phyloP scores from a whole-genome alignment of 345 rosid genomes.

The Eucalyptus decipiens region DNA sequence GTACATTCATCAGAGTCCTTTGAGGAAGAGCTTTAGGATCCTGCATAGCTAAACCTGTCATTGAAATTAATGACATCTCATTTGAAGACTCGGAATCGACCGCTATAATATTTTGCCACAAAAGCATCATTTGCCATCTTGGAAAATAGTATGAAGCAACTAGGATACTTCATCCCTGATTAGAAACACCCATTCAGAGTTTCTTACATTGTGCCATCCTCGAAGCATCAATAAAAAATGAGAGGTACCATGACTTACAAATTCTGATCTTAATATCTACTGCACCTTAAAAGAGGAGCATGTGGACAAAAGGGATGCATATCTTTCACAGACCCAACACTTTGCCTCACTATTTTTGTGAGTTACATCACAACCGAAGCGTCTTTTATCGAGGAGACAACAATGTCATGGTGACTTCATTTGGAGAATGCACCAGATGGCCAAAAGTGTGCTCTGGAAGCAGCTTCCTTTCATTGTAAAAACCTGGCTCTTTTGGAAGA shows the following conservation, averaged over 20 bases:
- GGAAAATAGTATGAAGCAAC: background rate
- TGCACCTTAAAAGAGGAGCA: background rate
- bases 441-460: background rate
- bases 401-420: background rate
- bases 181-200: background rate
- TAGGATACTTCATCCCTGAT: background rate
- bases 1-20: background rate
- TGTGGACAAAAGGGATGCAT: background rate
- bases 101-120: background rate
- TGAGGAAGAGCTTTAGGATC: background rate
- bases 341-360: background rate
- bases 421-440: background rate
- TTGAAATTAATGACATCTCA: background rate
- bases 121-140: background rate
- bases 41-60: background rate
- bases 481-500: slow-evolving; percentile 20
- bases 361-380: background rate
- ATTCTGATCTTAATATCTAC: background rate
- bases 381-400: background rate
- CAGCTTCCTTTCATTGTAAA: slow-evolving; percentile 1
- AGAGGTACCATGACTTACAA: background rate
- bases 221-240: background rate
- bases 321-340: background rate
- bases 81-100: background rate
- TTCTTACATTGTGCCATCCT: background rate